Conservation (phyloP, 495 filamentous ascomycete genomes). For the Venustampulla echinocandica region DNA sequence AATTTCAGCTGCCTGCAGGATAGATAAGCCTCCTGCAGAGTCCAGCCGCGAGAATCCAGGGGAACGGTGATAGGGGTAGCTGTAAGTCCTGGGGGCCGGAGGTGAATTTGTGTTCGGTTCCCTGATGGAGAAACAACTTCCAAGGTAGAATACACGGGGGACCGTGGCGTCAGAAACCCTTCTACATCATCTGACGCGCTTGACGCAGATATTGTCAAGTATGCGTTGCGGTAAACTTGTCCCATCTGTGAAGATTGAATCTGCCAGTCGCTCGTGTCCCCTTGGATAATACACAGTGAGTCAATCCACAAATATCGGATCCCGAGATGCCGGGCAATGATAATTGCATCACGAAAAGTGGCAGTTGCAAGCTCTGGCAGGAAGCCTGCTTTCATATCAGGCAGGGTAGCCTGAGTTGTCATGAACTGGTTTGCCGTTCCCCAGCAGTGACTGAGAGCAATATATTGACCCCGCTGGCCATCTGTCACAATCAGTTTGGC, state of each 20-base stretch:
- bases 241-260: conserved; percentile 23
- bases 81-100: background rate
- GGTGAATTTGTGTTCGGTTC: background rate
- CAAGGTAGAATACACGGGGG: background rate
- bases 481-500: conserved; percentile 4
- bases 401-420: background rate
- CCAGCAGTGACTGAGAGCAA: conserved; percentile 2
- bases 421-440: background rate
- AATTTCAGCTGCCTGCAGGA: background rate
- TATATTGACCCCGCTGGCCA: conserved; percentile 7
- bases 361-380: background rate
- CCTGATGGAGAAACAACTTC: background rate
- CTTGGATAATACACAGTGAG: no score
- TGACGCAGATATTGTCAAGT: conserved; percentile 7
- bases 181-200: background rate
- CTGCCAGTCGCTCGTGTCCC: conserved; percentile 24
- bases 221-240: conserved; percentile 1
- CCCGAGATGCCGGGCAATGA: conserved; percentile 7
- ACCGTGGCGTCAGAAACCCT: background rate
- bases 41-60: background rate
- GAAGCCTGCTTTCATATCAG: background rate
- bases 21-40: background rate
- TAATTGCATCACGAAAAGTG: background rate
- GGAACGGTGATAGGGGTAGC: background rate
- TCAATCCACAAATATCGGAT: conserved; percentile 31